Base-by-base conservation (phyloP, 805 yeast species). In the Myxozyma mucilagina region DNA sequence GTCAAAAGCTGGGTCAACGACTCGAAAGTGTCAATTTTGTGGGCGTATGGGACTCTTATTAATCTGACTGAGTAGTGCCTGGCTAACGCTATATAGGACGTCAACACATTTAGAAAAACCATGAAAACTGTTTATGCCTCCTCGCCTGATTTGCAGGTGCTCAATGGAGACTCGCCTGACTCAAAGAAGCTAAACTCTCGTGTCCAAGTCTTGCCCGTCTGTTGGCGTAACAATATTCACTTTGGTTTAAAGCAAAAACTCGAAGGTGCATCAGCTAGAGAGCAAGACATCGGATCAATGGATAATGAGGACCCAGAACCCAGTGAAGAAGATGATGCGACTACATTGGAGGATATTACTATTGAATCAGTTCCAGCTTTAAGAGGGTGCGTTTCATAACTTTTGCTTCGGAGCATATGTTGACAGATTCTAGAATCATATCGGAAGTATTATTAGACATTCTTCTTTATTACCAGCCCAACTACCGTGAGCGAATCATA, bases 371-470 rank as follows among this genome's bases (percentile, higher is more conserved):
- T 89, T 10, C 79, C 81, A 53, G 85, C 96, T 0, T 69, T 91
- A 34, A 31, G 65, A 50, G 63, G 65, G 63, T 59, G 20, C n/a
- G 52, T 48, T 20, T 32, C 31, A 1, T 43, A 5, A 20, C 11
- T 13, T 4, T 11, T 42, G n/a, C 13, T 16, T 4, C n/a, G 18
- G 39, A 7, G 20, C 18, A 16, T 9, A 24, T 20, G 20, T 38
- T 20, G 7, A n/a, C 16, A 35, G 14, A 34, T 39, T 20, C 64
- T 16, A 85, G 86, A 62, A 70, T 93, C 1, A 78, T 92, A 3
- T 97, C 97, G 0, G 96, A 93, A 69, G 96, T 92, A 1, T 84
- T 89, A 3, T 77, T 93, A 57, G 99, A 93, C 72, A 83, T 92
- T 14, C 77, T 94, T 51, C 79, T 94, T 47, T 81, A 80, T 67